These are phyloP conservation scores for Pythium grandisporangium DNA, from an alignment of 352 stramenopile species.

Conservation along the genomic window DNA sequence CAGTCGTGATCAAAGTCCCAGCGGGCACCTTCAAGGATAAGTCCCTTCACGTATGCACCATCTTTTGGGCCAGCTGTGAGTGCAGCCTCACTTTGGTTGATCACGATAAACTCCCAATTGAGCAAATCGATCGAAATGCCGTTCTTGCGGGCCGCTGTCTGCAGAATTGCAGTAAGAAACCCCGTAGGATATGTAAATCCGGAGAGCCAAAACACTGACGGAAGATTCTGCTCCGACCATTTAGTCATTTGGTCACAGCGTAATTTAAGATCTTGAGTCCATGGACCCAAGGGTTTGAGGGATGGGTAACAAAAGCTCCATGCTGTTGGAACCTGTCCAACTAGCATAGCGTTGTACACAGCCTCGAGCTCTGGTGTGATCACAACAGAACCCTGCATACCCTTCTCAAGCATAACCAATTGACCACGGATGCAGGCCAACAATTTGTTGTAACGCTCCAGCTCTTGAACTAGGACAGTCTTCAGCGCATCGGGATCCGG, in stretches of 20 bases:
- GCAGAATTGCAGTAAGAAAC: constrained; percentile 94
- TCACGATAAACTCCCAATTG: constrained; percentile 92
- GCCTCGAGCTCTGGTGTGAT: constrained; percentile 93
- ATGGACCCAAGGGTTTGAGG: constrained; percentile 89
- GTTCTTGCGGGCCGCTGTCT: constrained; percentile 92
- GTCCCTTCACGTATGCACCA: constrained; percentile 86
- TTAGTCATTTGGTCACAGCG: constrained; percentile 87
- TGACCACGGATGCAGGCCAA: constrained; percentile 70
- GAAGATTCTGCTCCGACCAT: constrained; percentile 82
- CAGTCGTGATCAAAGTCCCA: constrained; percentile 90
- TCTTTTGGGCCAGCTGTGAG: constrained; percentile 80
- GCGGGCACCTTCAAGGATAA: constrained; percentile 89
- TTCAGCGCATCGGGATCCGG: constrained; percentile 90
- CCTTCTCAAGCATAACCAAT: constrained; percentile 82
- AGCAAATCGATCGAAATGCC: constrained; percentile 93
- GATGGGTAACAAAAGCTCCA: constrained; percentile 94
- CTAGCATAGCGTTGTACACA: constrained; percentile 87
- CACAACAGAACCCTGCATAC: constrained; percentile 90
- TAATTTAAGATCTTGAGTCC: constrained; percentile 89
- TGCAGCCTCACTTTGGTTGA: constrained; percentile 85
- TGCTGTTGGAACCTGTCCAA: constrained; percentile 79
- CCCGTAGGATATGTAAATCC: constrained; percentile 96
- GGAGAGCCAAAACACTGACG: constrained; percentile 91
- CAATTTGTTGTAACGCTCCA: constrained; percentile 92
- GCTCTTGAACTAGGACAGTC: constrained; percentile 92